These are phyloP conservation scores for Lagerstroemia fauriei DNA, from an alignment of 441 rosid genomes.

Conservation along the genomic window DNA sequence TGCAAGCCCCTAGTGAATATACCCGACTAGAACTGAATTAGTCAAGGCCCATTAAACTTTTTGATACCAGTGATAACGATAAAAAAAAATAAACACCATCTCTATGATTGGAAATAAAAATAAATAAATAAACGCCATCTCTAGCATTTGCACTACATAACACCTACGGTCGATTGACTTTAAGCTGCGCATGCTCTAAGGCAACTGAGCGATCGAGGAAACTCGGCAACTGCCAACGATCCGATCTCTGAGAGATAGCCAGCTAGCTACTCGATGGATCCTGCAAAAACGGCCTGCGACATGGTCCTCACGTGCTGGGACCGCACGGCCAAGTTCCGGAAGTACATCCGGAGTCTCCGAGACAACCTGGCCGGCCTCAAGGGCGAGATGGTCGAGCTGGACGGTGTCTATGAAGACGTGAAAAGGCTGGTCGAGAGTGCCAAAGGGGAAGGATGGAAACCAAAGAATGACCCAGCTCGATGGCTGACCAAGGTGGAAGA, in stretches of 20 bases:
- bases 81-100: too few species aligned
- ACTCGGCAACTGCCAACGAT: too few species aligned
- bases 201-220: too few species aligned
- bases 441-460: constrained; percentile 2
- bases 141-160: too few species aligned
- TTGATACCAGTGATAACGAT: too few species aligned
- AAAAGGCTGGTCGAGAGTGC: neutral
- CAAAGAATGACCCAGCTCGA: neutral
- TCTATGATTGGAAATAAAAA: too few species aligned
- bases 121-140: too few species aligned
- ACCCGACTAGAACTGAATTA: too few species aligned
- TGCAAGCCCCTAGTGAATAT: too few species aligned
- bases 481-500: constrained; percentile 21
- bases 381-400: neutral
- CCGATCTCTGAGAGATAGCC: neutral
- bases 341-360: neutral
- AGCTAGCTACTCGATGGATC: neutral
- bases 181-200: too few species aligned
- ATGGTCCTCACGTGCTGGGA: neutral
- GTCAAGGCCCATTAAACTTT: too few species aligned
- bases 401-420: constrained; percentile 10
- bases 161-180: too few species aligned
- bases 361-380: neutral
- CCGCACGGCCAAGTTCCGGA: neutral
- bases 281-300: neutral